Evolutionary conservation across 1,284 basidiomycete genomes (phyloP), one percentile per base, ranked within the genome.

Genomic region (Trichosporon inkin): DNA sequence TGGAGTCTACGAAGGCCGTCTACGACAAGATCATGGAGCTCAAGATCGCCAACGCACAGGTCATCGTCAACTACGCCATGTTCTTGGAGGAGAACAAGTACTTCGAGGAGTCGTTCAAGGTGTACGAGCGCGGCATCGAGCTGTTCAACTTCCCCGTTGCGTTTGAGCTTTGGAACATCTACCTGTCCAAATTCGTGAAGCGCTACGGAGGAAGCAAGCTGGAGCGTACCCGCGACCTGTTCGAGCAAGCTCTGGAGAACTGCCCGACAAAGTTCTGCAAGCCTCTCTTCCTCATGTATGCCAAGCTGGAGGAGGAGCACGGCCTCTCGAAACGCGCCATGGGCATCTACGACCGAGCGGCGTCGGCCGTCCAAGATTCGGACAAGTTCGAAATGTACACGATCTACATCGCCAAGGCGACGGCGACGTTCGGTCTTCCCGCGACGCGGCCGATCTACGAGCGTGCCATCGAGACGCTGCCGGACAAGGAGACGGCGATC

Each of bases 151-250:
- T 93, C 82, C 96, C 96, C 0, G 87, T 99, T 52, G 95, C 92
- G 2, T 99, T 98, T 75, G 96, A 99, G 79, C 86, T 99, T 66
- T 99, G 96, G 95, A 99, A 99, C 75, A 95, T 97, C 60, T 99
- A 98, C 78, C 81, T 99, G 39, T 89, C 90, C 60, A 98, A 98
- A 79, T 99, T 99, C 74, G 85, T 95, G 65, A 95, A 93, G 79
- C 88, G 96, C 76, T 98, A 96, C 79, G 92, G 89, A 53, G 96
- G 95, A 10, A 83, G 86, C 53, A 99, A 97, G 80, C 81, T 99
- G 19, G 96, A 99, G 76, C 87, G 96, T 55, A 86, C 93, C 13
- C 86, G 96, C 57, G 96, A 99, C 77, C 82, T 99, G 38, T 99
- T 99, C 74, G 96, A 99, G 73, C 96, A 99, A 73, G 93, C 96